Percentiles rank a stretch among this genome's conserved stretches.
These are phyloP conservation scores for Penicillium subrubescens DNA, from an alignment of 495 filamentous ascomycete species.

Conservation along the genomic window DNA sequence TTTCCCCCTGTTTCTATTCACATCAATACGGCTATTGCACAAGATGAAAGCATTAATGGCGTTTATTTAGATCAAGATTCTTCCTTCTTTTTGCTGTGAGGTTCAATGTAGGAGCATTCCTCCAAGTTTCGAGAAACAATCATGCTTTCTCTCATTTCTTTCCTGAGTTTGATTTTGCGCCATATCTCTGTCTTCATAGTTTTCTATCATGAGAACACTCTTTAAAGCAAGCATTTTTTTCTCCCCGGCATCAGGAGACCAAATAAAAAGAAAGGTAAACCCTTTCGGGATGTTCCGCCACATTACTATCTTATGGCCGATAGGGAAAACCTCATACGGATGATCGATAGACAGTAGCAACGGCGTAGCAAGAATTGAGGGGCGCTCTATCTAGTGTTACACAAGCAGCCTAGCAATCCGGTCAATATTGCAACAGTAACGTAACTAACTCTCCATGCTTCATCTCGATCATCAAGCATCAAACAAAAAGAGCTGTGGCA, in stretches of 20 bases:
- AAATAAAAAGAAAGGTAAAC: background rate
- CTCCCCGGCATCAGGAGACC: background rate
- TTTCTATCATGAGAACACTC: background rate
- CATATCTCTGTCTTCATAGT: background rate
- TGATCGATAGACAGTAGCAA: background rate
- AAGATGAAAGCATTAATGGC: conserved; percentile 33
- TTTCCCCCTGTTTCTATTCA: conserved; percentile 1
- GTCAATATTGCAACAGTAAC: conserved; percentile 30
- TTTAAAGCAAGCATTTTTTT: background rate
- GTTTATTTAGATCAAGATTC: conserved; percentile 30
- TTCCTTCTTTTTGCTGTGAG: conserved; percentile 3
- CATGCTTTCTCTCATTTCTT: background rate
- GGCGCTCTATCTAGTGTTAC: conserved; percentile 9
- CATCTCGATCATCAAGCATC: background rate
- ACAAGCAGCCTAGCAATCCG: conserved; percentile 20
- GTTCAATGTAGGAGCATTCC: background rate
- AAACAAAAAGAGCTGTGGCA: background rate
- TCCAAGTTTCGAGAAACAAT: background rate
- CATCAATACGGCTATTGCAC: conserved; percentile 9
- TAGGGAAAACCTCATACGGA: background rate
- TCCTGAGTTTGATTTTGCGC: background rate
- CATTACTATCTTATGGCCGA: background rate
- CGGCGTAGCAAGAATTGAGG: conserved; percentile 11
- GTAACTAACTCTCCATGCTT: conserved; percentile 5
- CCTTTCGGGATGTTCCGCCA: background rate